phyloP scores from a whole-genome alignment of 805 yeast genomes.

The baker's yeast (Saccharomyces cerevisiae) region DNA sequence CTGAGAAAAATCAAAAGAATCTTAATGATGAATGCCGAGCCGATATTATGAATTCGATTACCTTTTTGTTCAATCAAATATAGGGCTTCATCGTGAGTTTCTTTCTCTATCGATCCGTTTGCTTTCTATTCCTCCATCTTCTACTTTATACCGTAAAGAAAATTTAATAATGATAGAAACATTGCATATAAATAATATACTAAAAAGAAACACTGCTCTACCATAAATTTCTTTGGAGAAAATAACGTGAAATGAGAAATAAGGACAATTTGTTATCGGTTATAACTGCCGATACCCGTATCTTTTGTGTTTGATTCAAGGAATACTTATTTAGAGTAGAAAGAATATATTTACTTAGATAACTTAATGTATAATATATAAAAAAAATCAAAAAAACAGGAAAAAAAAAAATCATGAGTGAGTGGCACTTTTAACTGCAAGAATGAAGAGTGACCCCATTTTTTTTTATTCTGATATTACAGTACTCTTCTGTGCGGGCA shows the following conservation, averaged over 20 bases:
- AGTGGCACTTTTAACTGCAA: neutral
- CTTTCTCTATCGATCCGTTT: neutral
- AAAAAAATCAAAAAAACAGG: neutral
- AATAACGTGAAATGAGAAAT: neutral
- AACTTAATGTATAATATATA: neutral
- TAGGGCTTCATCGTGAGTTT: neutral
- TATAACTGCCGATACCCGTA: neutral
- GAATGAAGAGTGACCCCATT: neutral
- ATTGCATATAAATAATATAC: neutral
- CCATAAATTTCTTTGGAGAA: neutral
- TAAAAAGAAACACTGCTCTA: neutral
- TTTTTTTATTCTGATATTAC: neutral
- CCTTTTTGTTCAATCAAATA: neutral
- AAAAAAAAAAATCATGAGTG: neutral
- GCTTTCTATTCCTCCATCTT: neutral
- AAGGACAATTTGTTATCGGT: neutral
- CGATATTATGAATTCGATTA: neutral
- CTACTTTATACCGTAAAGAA: neutral
- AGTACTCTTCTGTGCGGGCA: neutral
- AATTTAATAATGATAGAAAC: neutral
- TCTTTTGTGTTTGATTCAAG: neutral
- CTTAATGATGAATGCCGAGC: neutral
- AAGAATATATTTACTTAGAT: neutral
- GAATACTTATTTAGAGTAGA: neutral
- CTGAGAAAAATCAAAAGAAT: neutral